Conservation (phyloP, 331 rosid genomes). For the Malus hybrid region DNA sequence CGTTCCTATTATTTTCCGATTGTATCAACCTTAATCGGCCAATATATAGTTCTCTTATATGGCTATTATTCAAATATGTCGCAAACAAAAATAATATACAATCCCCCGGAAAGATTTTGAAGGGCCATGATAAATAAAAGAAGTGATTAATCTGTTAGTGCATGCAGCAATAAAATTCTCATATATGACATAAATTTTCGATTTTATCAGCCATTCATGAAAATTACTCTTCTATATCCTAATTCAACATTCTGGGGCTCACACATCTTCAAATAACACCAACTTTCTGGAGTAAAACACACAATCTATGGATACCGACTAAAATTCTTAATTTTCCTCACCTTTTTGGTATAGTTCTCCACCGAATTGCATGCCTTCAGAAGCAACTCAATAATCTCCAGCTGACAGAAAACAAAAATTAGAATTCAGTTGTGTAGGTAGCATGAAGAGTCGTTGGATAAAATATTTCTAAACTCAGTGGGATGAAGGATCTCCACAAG, state of each 20-base stretch:
- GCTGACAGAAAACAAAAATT: conserved; percentile 28
- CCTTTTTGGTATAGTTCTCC: conserved; percentile 53
- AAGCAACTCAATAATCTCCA: conserved; percentile 59
- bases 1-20: no score
- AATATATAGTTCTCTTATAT: no score
- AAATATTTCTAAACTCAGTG: neutral
- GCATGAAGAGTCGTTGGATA: neutral
- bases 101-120: no score
- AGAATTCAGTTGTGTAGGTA: conserved; percentile 12
- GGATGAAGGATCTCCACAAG: neutral
- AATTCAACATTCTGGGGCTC: neutral
- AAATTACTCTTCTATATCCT: neutral
- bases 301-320: neutral
- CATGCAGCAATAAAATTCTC: no score
- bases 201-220: neutral
- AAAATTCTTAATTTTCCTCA: conserved; percentile 11
- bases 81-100: no score
- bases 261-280: no score
- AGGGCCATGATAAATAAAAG: no score
- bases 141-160: no score
- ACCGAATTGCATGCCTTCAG: conserved; percentile 60
- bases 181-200: neutral
- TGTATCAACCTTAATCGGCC: no score
- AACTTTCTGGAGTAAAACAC: neutral
- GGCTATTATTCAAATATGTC: no score